A percentile compares a stretch with the other conserved stretches of the same genome.
Evolutionary conservation across 257 asterid genomes (phyloP).

Genomic region (Euphrasia confusa): DNA sequence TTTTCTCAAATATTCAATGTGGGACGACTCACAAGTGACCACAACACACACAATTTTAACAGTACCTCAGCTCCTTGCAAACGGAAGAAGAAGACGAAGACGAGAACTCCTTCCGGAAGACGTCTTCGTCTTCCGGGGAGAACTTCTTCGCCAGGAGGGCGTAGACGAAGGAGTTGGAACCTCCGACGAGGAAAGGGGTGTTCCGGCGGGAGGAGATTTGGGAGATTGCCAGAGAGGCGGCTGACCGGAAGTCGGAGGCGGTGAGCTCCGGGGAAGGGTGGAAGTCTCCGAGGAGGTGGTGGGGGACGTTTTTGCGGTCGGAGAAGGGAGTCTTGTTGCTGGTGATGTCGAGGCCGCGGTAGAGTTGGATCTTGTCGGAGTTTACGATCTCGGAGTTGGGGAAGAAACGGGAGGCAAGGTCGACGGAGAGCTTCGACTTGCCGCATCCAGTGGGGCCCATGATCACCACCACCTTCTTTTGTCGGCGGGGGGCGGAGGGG

Average conservation of each 20-base stretch:
- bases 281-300: constrained; percentile 68
- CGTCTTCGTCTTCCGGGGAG: constrained; percentile 37
- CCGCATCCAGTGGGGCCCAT: constrained; percentile 91
- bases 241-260: constrained; percentile 46
- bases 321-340: constrained; percentile 61
- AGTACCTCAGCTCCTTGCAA: constrained; percentile 38
- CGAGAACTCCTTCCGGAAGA: constrained; percentile 28
- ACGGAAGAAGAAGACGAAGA: constrained; percentile 26
- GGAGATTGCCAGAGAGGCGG: constrained; percentile 37
- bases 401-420: constrained; percentile 56
- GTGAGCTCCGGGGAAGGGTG: constrained; percentile 46
- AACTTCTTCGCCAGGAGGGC: constrained; percentile 43
- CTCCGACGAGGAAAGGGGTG: constrained; percentile 65
- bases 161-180: constrained; percentile 74
- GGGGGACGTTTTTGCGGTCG: constrained; percentile 48
- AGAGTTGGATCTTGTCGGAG: constrained; percentile 75
- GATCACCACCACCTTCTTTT: constrained; percentile 45
- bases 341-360: constrained; percentile 51
- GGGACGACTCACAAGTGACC: too few relatives aligned
- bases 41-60: too few relatives aligned
- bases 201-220: constrained; percentile 33
- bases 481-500: constrained; percentile 27
- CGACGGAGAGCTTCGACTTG: constrained; percentile 68
- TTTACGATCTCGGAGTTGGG: constrained; percentile 64
- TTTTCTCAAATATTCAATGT: too few relatives aligned